Conservation (phyloP, 1,284 basidiomycete genomes). For the Fomitopsis pinicola region DNA sequence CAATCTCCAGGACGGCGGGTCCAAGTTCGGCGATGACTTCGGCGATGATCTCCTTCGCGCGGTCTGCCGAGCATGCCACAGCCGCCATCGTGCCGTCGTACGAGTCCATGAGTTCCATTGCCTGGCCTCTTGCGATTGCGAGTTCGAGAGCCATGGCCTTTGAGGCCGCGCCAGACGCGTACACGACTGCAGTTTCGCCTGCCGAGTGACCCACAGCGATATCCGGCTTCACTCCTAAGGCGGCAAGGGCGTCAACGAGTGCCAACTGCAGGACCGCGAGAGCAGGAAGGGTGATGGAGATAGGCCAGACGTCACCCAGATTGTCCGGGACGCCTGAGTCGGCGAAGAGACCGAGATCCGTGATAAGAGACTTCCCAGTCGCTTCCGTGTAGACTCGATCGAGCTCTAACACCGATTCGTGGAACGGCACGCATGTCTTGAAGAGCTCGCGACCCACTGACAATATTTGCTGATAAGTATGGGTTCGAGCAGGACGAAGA, state of each 20-base stretch:
- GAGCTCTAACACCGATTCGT: constrained; percentile 30
- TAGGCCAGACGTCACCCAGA: constrained; percentile 30
- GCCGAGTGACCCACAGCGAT: constrained; percentile 37
- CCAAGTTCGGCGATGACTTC: constrained; percentile 10
- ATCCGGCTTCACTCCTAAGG: constrained; percentile 32
- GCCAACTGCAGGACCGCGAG: constrained; percentile 42
- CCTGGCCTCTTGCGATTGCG: constrained; percentile 34
- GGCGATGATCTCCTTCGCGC: constrained; percentile 21
- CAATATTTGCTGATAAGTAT: background rate
- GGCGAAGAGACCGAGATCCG: constrained; percentile 29
- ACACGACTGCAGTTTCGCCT: constrained; percentile 39
- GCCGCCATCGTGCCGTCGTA: constrained; percentile 39
- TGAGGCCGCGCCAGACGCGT: constrained; percentile 36
- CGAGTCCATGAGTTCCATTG: constrained; percentile 30
- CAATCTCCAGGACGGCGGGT: constrained; percentile 26
- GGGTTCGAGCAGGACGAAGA: background rate
- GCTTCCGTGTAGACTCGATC: constrained; percentile 28
- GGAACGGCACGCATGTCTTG: constrained; percentile 29
- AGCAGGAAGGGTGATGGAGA: constrained; percentile 31
- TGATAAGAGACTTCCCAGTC: constrained; percentile 32
- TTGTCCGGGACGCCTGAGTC: background rate
- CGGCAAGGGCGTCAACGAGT: constrained; percentile 33
- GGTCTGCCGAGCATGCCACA: constrained; percentile 27
- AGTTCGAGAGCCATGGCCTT: constrained; percentile 36
- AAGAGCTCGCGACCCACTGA: constrained; percentile 40